Conservation (phyloP, 176 grass and related monocot species). For the Elymus sibiricus region DNA sequence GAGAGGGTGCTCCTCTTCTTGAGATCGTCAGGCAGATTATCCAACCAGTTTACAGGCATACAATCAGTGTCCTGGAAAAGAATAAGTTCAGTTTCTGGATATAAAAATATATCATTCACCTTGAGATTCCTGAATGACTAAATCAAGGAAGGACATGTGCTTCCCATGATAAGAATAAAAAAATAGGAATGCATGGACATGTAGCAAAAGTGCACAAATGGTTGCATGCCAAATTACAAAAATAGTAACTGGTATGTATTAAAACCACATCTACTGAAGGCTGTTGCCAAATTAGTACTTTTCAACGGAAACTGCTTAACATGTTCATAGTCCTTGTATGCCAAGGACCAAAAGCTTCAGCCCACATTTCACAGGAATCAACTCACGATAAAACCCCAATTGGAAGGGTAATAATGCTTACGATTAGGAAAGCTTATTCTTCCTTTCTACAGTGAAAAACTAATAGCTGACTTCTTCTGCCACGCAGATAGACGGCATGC, state of each 20-base stretch:
- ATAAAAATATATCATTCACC: not conserved
- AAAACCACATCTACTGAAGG: not conserved
- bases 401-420: not conserved
- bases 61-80: slow-evolving; percentile 75
- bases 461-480: not conserved
- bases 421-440: slow-evolving; percentile 1
- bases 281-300: not conserved
- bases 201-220: not conserved
- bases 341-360: not conserved
- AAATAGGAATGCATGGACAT: not conserved
- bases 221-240: not conserved
- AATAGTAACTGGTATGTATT: not conserved
- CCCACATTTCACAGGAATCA: not conserved
- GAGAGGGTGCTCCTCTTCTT: slow-evolving; percentile 22
- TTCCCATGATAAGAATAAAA: not conserved
- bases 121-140: not conserved
- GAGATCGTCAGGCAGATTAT: slow-evolving; percentile 41
- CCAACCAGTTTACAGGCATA: slow-evolving; percentile 53
- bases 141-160: not conserved
- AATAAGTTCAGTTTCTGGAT: slow-evolving; percentile 3
- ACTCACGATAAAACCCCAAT: not conserved
- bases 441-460: not conserved
- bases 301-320: not conserved
- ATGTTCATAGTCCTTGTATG: not conserved
- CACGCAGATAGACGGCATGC: not conserved